Base-by-base conservation (phyloP, 148 eudicot genomes). In the Selenicereus undatus region DNA sequence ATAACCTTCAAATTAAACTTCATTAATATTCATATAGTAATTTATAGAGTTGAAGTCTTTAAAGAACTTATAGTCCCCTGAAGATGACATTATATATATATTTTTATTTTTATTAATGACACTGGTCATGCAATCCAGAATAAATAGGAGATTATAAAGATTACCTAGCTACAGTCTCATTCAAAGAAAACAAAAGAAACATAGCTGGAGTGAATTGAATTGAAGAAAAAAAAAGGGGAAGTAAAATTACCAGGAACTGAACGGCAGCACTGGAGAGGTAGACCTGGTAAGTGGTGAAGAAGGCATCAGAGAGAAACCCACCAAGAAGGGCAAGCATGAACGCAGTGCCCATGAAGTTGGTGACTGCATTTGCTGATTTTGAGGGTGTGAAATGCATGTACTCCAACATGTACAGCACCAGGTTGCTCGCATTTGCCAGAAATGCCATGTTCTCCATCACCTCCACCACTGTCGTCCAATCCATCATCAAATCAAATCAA, bases 311-410 rank as follows among this genome's bases (percentile, higher is more conserved):
- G 12, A 92, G 71, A 78, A 92, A 91, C n/a, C 97, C 97, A 1
- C 97, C 97, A 17, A 91, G 83, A 5, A 92, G 79, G 30, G 93
- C 93, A 16, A 93, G 92, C 3, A 93, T 84, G 83, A 91, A 93
- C 48, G 97, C 94, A 0, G 97, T 93, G 27, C 97, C 97, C 97
- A 93, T 93, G 88, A 91, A 93, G 78, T 91, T 89, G 8, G 97
- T 93, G 71, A 93, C 97, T 4, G 89, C 80, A 74, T 91, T 91
- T 4, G 97, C 85, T 4, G 94, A 85, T 75, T 80, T 81, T 2
- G 89, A 77, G 0, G 90, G 94, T 2, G 88, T 81, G 45, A 89
- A 93, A 80, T 93, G 97, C 94, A 93, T 93, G 84, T 84, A 84
- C 2, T 91, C 68, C 26, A 86, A 68, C 76, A 93, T 60, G 71